Evolutionary conservation across 805 yeast species (phyloP).

Genomic region (Candida sakaeoensis): DNA sequence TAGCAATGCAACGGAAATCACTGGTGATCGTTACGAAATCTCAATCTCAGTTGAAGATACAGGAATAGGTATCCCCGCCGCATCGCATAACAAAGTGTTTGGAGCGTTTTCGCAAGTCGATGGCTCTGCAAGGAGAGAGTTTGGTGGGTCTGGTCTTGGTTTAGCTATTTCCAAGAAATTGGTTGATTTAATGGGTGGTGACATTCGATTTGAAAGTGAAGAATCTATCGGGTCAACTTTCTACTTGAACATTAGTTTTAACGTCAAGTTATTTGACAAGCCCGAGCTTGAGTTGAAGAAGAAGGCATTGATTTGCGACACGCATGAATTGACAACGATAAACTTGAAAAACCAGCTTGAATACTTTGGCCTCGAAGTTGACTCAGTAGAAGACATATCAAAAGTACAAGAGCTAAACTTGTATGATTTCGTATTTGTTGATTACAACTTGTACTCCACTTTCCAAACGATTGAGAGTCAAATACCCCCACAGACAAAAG

Average conservation of each 20-base stretch:
- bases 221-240: slow-evolving; percentile 49
- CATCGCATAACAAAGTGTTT: slow-evolving; percentile 43
- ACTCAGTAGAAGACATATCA: slow-evolving; percentile 15
- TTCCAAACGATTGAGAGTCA: slow-evolving; percentile 10
- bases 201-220: slow-evolving; percentile 40
- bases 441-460: slow-evolving; percentile 14
- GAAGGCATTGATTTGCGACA: slow-evolving; percentile 30
- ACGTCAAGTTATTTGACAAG: slow-evolving; percentile 22
- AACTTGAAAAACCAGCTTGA: slow-evolving; percentile 31
- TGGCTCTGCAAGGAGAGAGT: slow-evolving; percentile 47
- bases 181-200: slow-evolving; percentile 48
- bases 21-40: slow-evolving; percentile 33
- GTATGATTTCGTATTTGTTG: slow-evolving; percentile 20
- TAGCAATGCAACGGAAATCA: slow-evolving; percentile 25
- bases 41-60: slow-evolving; percentile 43
- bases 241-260: slow-evolving; percentile 30
- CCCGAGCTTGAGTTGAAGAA: slow-evolving; percentile 17
- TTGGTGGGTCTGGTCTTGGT: slow-evolving; percentile 54
- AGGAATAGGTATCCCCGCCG: slow-evolving; percentile 51
- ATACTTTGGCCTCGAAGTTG: slow-evolving; percentile 31
- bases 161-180: slow-evolving; percentile 46
- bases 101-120: slow-evolving; percentile 56
- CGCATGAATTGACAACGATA: slow-evolving; percentile 25
- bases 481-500: slow-evolving; percentile 10
- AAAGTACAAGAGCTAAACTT: slow-evolving; percentile 12